Base-by-base conservation (phyloP, 2,329 filamentous ascomycete genomes). In the Sphaerulina vaccinii region DNA sequence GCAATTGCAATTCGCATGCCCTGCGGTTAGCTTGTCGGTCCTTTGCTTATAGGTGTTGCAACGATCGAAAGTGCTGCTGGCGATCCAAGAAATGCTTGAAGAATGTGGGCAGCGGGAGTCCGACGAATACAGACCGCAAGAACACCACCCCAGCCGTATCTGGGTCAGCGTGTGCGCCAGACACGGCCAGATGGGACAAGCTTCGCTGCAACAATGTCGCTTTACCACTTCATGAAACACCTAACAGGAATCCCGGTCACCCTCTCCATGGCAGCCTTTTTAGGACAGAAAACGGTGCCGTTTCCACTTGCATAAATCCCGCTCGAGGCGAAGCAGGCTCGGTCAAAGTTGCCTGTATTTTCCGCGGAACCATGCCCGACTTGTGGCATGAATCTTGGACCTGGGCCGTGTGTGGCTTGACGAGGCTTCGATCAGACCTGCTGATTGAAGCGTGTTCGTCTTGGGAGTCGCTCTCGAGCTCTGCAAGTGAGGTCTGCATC, bases 201-300 rank as follows among this genome's bases (percentile, higher is more conserved):
- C 53, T 52, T 54, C 45, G 57, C 55, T 47, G 52, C 52, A 52
- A 38, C 44, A 60, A 52, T 55, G 45, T 58, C 58, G 58, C 58
- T 60, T 60, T 48, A 13, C 24, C 45, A 40, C 19, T 32, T 29
- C 21, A 27, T 48, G 45, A 48, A 48, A 48, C 45, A 27, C n/a
- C 45, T 38, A 48, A 36, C 33, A n/a, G 45, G 16, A 10, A 48
- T 48, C 45, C 45, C 24, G 45, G 45, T 39, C 33, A 22, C 15
- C 1, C 7, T 15, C 35, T 21, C 24, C 44, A 32, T 22, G 15
- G 36, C 36, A 19, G 36, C 36, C 44, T n/a, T 21, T 27, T 22
- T 24, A 22, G 23, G 44, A 24, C 21, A 13, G 44, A n/a, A n/a
- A 38, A 21, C 19, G 35, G 22, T 9, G 37, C 37, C 37, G 37